Base-by-base conservation (phyloP, 352 stramenopile genomes). In the Thalassiosira oceanica region DNA sequence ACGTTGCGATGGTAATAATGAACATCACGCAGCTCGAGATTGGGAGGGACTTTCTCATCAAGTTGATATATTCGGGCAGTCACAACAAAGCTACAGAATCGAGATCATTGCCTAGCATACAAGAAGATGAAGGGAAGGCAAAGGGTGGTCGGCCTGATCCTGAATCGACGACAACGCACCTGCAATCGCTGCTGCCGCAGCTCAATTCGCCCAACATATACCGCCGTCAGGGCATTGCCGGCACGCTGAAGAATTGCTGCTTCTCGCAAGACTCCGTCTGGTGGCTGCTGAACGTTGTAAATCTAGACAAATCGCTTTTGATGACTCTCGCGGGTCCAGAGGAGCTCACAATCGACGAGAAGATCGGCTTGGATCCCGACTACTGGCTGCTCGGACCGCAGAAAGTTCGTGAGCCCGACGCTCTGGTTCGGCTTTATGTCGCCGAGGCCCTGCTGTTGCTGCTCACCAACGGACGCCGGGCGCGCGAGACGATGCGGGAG, bases 1-100 rank as follows among this genome's bases (percentile, higher is more conserved):
- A 92, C 60, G 78, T 92, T 49, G 77, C 79, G 10, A 65, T 70
- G 0, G 66, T 92, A n/a, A 36, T 90, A 0, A 92, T 92, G 84
- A 92, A 92, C 49, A 58, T 79, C 10, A 83, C 82, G 11, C 84
- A 92, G 60, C 26, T 81, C 18, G 78, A 90, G 44, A 67, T 51
- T 8, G 84, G 82, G 46, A 31, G 80, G 23, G 57, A 78, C 42
- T 88, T 92, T 63, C 36, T 89, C 0, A 57, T 86, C 42, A 77
- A 67, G 51, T 55, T 75, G 2, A 66, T 46, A 21, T 42, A 54
- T 58, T 57, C 31, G 27, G 21, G 43, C 26, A 23, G 31, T 41
- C 41, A 29, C 10, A 36, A 77, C 33, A 21, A 63, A 51, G n/a
- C n/a, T n/a, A n/a, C n/a, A n/a, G n/a, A n/a, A n/a, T n/a, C n/a